Conservation (phyloP, 345 rosid species). For the Trapa incisa region DNA sequence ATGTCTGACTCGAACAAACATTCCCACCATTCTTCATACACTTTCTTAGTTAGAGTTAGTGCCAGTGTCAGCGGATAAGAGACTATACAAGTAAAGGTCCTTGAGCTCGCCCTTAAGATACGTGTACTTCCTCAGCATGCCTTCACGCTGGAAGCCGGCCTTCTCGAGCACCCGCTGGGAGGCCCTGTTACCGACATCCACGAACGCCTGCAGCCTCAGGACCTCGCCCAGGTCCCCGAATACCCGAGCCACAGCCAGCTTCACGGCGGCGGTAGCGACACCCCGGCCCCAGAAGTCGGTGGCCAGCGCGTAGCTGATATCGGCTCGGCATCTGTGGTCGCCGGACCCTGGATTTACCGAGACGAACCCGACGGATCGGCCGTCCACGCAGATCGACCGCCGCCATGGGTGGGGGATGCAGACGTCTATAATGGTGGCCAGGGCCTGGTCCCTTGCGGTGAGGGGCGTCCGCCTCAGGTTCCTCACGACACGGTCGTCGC, state of each 20-base stretch:
- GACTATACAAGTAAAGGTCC: slow-evolving; percentile 21
- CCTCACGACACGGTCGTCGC: slow-evolving; percentile 26
- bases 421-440: slow-evolving; percentile 21
- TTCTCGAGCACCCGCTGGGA: slow-evolving; percentile 37
- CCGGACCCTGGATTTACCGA: slow-evolving; percentile 23
- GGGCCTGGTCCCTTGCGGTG: slow-evolving; percentile 27
- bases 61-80: slow-evolving; percentile 20
- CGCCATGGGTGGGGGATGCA: slow-evolving; percentile 41
- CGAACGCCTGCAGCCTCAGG: slow-evolving; percentile 34
- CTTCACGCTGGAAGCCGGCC: slow-evolving; percentile 28
- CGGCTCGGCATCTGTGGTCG: slow-evolving; percentile 22
- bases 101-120: slow-evolving; percentile 21
- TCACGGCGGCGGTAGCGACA: slow-evolving; percentile 23
- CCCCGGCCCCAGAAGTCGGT: slow-evolving; percentile 40
- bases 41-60: neutral
- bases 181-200: slow-evolving; percentile 20
- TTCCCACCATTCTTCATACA: too few species aligned
- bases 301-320: slow-evolving; percentile 28
- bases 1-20: too few species aligned
- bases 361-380: slow-evolving; percentile 30
- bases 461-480: slow-evolving; percentile 22
- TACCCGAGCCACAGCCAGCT: slow-evolving; percentile 17
- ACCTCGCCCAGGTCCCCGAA: slow-evolving; percentile 22
- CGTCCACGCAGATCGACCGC: slow-evolving; percentile 31
- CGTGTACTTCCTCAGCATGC: slow-evolving; percentile 27